Evolutionary conservation across 345 rosid genomes (phyloP).

Genomic region (Citrus medica): DNA sequence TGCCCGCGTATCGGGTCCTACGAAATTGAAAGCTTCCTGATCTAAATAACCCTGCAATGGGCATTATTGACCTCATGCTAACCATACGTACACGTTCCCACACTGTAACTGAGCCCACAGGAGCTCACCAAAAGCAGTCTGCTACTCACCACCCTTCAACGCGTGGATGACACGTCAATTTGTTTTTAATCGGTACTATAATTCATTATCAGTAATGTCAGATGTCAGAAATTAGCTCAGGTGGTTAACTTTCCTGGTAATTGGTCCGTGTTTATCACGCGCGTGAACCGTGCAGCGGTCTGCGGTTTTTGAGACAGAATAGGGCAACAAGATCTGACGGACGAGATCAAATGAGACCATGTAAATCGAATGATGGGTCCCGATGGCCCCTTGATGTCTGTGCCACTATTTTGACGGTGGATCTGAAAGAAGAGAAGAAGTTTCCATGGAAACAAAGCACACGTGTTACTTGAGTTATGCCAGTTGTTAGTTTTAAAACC

Average conservation of each 20-base stretch:
- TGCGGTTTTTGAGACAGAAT: background rate
- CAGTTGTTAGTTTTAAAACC: background rate
- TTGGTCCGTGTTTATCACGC: background rate
- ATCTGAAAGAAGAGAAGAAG: background rate
- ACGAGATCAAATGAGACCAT: background rate
- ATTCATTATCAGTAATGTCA: background rate
- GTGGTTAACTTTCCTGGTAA: background rate
- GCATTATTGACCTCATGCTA: background rate
- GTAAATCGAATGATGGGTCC: background rate
- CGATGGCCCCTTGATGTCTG: background rate
- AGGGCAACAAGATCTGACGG: background rate
- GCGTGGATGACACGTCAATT: background rate
- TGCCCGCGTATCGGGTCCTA: background rate
- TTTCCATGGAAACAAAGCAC: constrained; percentile 1
- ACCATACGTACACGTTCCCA: background rate
- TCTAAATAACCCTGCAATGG: background rate
- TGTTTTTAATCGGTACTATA: background rate
- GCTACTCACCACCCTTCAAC: background rate
- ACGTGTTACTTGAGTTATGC: background rate
- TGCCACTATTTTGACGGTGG: constrained; percentile 11
- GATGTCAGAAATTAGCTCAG: background rate
- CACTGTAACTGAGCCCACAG: background rate
- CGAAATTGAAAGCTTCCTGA: background rate
- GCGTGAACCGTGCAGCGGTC: background rate
- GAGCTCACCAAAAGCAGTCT: background rate